Evolutionary conservation across 371 early-diverging fungal genomes (phyloP), one percentile per base, ranked within the genome.

Genomic region (Rhizopus microsporus): DNA sequence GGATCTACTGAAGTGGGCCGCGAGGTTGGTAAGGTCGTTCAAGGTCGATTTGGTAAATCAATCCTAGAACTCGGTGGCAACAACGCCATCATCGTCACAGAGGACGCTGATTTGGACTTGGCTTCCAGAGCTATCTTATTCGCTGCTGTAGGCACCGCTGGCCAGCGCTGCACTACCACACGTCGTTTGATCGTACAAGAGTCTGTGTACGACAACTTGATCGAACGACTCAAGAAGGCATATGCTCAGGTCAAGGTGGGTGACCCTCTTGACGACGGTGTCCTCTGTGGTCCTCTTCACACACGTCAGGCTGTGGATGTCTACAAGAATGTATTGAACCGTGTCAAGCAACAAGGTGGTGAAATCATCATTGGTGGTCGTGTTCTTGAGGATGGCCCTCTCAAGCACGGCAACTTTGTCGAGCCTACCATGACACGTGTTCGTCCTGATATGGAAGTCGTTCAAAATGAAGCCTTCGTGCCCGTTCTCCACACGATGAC

Each of bases 141-240:
- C 77, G 96, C 98, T 13, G 96, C 98, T 15, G 97, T 97, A 7
- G 98, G 98, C 38, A 97, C 97, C 23, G 93, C 96, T 43, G 97
- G 98, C 29, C 98, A 97, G 76, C 80, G 98, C 34, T 97, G 98
- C 75, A 97, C 98, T 1, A 97, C 97, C 31, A 92, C 96, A 2
- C 89, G 97, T 32, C 91, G 97, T 38, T 78, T 96, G 67, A 88
- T 96, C 69, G 74, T 97, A n/a, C 98, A 97, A 56, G 91, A 92
- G 64, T 80, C 81, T 50, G 93, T 97, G 51, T 89, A 96, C 71
- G 97, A 96, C 62, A 75, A 78, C 3, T 89, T 98, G 62, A 72
- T 96, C 16, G 88, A 81, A 37, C 72, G 83, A 44, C 78, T 98
- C 7, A 71, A 80, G 56, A 88, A 89, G 63, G 95, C 97, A 0